These are phyloP conservation scores for Cystobasidiopsis lactophilus DNA, from an alignment of 768 basidiomycete species.

Conservation along the genomic window DNA sequence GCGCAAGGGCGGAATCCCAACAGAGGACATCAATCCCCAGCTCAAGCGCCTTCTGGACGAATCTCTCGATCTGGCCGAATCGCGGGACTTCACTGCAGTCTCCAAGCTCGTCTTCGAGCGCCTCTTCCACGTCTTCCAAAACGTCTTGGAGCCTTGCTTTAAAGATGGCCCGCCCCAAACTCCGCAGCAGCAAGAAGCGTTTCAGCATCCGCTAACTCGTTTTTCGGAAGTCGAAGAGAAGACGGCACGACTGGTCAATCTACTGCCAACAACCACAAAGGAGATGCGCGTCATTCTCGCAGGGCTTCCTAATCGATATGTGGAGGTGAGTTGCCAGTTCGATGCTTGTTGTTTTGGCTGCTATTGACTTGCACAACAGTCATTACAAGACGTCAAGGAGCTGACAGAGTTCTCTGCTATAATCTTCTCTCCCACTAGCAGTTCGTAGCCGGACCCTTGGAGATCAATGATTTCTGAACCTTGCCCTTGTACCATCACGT, in stretches of 20 bases:
- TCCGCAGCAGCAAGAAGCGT: conserved; percentile 20
- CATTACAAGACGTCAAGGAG: conserved; percentile 38
- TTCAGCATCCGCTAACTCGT: conserved; percentile 19
- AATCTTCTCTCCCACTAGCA: conserved; percentile 28
- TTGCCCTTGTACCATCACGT: no score
- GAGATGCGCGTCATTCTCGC: conserved; percentile 51
- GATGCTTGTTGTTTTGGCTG: not conserved
- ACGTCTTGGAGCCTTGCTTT: conserved; percentile 33
- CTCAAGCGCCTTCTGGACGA: conserved; percentile 48
- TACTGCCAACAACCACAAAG: conserved; percentile 55
- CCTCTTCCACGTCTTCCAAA: conserved; percentile 42
- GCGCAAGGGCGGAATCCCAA: conserved; percentile 1
- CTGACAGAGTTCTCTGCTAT: conserved; percentile 48
- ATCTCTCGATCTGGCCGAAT: conserved; percentile 40
- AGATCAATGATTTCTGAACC: no score
- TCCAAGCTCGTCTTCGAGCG: conserved; percentile 51
- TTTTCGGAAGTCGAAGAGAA: conserved; percentile 15
- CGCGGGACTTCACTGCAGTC: conserved; percentile 46
- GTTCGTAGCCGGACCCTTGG: no score
- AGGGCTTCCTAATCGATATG: conserved; percentile 51
- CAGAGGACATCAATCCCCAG: conserved; percentile 23
- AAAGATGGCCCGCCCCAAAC: conserved; percentile 3
- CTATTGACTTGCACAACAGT: not conserved
- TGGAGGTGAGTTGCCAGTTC: conserved; percentile 33
- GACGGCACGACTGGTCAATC: conserved; percentile 47